These are phyloP conservation scores for Lipomyces starkeyi DNA, from an alignment of 805 yeast genomes.

Conservation along the genomic window DNA sequence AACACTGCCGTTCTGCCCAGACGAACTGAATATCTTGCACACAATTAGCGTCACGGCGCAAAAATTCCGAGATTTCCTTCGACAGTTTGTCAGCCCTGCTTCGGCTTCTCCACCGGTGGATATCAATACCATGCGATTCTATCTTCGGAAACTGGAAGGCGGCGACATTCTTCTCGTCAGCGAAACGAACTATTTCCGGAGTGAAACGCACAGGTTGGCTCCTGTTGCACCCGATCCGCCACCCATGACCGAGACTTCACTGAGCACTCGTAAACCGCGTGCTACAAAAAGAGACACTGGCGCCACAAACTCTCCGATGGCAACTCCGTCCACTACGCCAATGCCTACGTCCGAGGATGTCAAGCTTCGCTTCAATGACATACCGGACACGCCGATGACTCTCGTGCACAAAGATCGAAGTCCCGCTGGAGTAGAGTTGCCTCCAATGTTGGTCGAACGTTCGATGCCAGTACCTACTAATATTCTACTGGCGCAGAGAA, in stretches of 20 bases:
- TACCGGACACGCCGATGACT: neutral
- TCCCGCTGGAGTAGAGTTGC: neutral
- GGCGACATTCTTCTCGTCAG: constrained; percentile 47
- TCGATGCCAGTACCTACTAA: neutral
- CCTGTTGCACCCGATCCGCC: constrained; percentile 5
- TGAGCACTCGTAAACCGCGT: constrained; percentile 33
- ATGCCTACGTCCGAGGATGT: neutral
- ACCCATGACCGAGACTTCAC: constrained; percentile 41
- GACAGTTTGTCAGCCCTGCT: constrained; percentile 19
- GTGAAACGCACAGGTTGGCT: neutral
- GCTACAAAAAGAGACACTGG: constrained; percentile 22
- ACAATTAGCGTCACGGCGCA: neutral
- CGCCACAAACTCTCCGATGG: neutral
- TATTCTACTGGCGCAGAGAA: neutral
- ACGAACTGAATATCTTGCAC: constrained; percentile 42
- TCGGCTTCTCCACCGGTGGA: constrained; percentile 6
- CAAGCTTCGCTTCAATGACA: neutral
- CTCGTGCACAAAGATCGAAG: neutral
- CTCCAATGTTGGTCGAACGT: neutral
- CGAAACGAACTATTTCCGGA: constrained; percentile 42
- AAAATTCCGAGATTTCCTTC: constrained; percentile 12
- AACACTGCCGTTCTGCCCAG: constrained; percentile 46
- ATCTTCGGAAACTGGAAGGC: constrained; percentile 57
- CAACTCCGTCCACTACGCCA: neutral
- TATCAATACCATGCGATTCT: constrained; percentile 48